Conservation (phyloP, 1,139 yeast genomes). For the Nakaseomyces uthaithaninus region DNA sequence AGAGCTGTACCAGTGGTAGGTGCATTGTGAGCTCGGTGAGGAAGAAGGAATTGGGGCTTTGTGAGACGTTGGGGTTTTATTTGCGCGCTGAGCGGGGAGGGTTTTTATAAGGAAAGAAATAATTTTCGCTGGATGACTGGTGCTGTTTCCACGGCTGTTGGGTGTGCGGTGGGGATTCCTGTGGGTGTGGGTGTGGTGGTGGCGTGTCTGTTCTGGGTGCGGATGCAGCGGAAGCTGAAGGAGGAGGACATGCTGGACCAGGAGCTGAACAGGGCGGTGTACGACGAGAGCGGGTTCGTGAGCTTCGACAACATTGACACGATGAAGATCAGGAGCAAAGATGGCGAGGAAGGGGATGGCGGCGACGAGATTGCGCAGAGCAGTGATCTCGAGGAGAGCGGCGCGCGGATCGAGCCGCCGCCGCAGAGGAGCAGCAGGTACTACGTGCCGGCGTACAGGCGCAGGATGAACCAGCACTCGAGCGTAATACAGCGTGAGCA, state of each 20-base stretch:
- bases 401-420: slow-evolving; percentile 3
- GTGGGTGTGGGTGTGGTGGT: slow-evolving; percentile 33
- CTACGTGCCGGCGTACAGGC: slow-evolving; percentile 36
- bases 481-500: slow-evolving; percentile 11
- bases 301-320: slow-evolving; percentile 30
- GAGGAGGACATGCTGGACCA: slow-evolving; percentile 33
- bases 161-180: slow-evolving; percentile 45
- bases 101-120: neutral
- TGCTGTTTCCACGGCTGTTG: slow-evolving; percentile 38
- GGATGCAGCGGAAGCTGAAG: slow-evolving; percentile 33
- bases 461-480: slow-evolving; percentile 27
- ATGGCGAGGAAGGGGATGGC: slow-evolving; percentile 8
- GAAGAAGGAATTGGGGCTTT: too few relatives aligned
- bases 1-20: too few relatives aligned
- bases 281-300: slow-evolving; percentile 30
- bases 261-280: slow-evolving; percentile 28
- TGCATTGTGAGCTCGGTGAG: too few relatives aligned
- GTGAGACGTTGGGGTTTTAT: too few relatives aligned
- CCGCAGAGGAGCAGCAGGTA: slow-evolving; percentile 17
- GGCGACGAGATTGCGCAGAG: slow-evolving; percentile 12
- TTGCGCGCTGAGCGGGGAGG: too few relatives aligned
- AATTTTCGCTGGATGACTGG: slow-evolving; percentile 15
- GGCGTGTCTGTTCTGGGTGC: slow-evolving; percentile 33
- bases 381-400: slow-evolving; percentile 8
- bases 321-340: slow-evolving; percentile 13